Evolutionary conservation across 306 rosid genomes (phyloP), one percentile per base, ranked within the genome.

Genomic region (Geum urbanum): DNA sequence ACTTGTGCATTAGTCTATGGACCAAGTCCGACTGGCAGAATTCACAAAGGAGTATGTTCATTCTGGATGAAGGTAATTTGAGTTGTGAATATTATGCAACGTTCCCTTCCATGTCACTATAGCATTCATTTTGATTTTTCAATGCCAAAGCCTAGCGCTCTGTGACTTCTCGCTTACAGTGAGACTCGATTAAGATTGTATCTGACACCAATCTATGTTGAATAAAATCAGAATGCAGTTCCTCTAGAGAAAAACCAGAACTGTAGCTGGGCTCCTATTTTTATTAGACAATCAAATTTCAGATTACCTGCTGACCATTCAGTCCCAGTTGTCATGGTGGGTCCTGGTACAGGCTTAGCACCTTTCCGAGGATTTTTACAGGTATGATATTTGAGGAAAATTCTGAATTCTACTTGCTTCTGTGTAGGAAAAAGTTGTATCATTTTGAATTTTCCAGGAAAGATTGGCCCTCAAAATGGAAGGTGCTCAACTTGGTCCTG

Each of bases 261-360:
- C 66, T 87, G 97, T 76, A 87, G 99, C 84, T 78, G 81, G 92
- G 97, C 97, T 72, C 97, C 97, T 71, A 72, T 87, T 78, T 95
- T 88, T 73, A 86, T 95, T 40, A 83, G 99, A 78, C 87, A 89
- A 69, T 95, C 97, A 7, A 95, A 91, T 80, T 95, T 95, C 88
- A 95, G 83, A 77, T 84, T 91, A 60, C 99, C 99, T 12, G 82
- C 54, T 49, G 95, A 91, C 85, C 87, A 70, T 82, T 83, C 80
- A 41, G 73, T 78, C 70, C 96, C 99, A 18, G 39, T 91, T 74
- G 77, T 95, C 69, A 87, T 95, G 99, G 72, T 95, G 80, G 99
- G 99, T 47, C 99, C 99, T 79, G 99, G 99, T 74, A 95, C 99
- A 6, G 99, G 99, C 66, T 82, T 95, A 50, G 99, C 99, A 45